Base-by-base conservation (phyloP, 1,284 basidiomycete genomes). In the Ceratobasidium sp. region DNA sequence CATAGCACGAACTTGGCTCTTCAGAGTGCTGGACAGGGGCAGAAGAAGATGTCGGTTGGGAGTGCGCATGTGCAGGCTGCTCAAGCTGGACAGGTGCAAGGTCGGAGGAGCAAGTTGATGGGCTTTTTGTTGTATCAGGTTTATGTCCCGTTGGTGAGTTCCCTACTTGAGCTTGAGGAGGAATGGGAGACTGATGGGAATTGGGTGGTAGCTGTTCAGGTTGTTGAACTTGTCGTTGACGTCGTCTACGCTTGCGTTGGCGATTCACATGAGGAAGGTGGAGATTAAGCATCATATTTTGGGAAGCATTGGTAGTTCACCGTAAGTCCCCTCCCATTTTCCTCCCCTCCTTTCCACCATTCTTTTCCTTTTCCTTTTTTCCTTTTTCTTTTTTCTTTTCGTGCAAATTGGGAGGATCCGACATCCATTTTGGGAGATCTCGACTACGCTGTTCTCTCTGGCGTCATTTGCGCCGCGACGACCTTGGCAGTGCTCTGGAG, bases 171-270 rank as follows among this genome's bases (percentile, higher is more conserved):
- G 44, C 30, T 50, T 61, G 43, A 59, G 64, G 63, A 55, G 47
- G 63, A 54, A 11, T 21, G 46, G 62, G 32, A 21, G 50, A 21
- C 26, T 58, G 13, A 35, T 77, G 58, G 11, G 21, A 7, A 18
- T 21, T 3, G 6, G n/a, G 30, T 78, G 76, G 71, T 77, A 97
- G 88, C 84, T 96, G 43, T 94, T 95, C 80, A 91, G 95, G 73
- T 85, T 93, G 75, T 86, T 92, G 80, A 96, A 96, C 79, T 88
- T 97, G 73, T 85, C 88, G 3, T 91, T 96, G 77, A 95, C 92
- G 2, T 87, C 91, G 18, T 86, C 89, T 55, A 91, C 93, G 0
- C 86, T 97, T 46, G 95, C 87, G 0, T 84, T 96, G 49, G 94
- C 94, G 1, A 89, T 94, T 74, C 87, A 86, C 63, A 91, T 96